phyloP scores from a whole-genome alignment of 495 filamentous ascomycete genomes.

The Cercophora newfieldiana region DNA sequence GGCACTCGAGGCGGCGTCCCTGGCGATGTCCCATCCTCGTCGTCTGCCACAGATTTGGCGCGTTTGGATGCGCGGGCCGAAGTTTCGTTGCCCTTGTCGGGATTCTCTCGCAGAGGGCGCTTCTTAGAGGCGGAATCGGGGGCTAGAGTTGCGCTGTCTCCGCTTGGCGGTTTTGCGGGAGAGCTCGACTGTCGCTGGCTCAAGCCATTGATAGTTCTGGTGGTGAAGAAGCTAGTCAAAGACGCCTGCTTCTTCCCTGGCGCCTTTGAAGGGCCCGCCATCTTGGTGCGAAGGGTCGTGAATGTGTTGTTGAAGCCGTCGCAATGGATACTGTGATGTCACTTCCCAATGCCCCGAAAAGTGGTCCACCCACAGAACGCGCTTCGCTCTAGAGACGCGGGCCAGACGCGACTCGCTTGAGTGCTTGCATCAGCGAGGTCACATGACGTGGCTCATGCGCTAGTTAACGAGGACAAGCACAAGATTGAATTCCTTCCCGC shows the following conservation, averaged over 20 bases:
- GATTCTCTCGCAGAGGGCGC: constrained; percentile 47
- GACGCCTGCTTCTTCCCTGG: constrained; percentile 70
- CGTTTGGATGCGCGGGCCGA: constrained; percentile 43
- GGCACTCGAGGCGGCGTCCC: constrained; percentile 10
- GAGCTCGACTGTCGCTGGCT: constrained; percentile 23
- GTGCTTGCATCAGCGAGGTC: constrained; percentile 18
- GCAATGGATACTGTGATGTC: constrained; percentile 24
- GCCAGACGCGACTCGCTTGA: constrained; percentile 5
- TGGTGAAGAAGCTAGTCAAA: constrained; percentile 84
- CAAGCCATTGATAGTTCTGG: constrained; percentile 52
- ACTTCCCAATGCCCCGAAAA: constrained; percentile 19
- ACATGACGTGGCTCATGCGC: constrained; percentile 7
- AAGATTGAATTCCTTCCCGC: not conserved
- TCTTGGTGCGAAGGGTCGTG: constrained; percentile 20
- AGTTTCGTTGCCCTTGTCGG: constrained; percentile 37
- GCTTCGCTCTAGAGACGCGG: constrained; percentile 14
- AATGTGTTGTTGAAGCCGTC: not conserved
- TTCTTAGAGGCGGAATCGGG: constrained; percentile 37
- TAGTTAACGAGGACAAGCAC: no score
- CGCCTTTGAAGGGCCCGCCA: constrained; percentile 40
- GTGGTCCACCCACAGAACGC: not conserved
- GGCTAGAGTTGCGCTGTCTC: constrained; percentile 14
- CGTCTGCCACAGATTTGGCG: constrained; percentile 36
- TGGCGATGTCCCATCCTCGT: constrained; percentile 14
- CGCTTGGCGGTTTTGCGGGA: constrained; percentile 15